Evolutionary conservation across 371 early-diverging fungal species (phyloP).

Genomic region (Circinella minor): DNA sequence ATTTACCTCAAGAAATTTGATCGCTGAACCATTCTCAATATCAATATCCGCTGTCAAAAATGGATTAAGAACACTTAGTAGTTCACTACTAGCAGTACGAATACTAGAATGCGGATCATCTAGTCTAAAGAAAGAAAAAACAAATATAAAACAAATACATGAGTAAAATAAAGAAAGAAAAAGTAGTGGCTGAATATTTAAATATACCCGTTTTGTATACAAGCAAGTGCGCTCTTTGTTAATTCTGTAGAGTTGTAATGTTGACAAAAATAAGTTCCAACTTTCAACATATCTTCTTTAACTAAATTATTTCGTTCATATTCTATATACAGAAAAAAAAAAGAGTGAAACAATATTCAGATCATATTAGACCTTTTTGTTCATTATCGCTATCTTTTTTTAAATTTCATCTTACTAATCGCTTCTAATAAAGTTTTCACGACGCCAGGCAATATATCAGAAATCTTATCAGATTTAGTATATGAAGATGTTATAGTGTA

Average conservation of each 20-base stretch:
- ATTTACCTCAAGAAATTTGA: conserved; percentile 25
- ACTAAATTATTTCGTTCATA: conserved; percentile 30
- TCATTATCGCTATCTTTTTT: too few species aligned
- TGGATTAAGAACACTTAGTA: conserved; percentile 30
- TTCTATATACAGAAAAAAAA: conserved; percentile 19
- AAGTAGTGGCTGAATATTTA: too few species aligned
- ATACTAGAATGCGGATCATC: conserved; percentile 24
- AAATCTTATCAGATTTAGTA: neutral
- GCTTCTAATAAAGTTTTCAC: conserved; percentile 12
- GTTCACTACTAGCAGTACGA: conserved; percentile 27
- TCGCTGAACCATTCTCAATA: conserved; percentile 11
- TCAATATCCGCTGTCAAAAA: conserved; percentile 30
- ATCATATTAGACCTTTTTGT: too few species aligned
- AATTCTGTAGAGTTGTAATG: conserved; percentile 31
- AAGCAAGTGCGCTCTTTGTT: conserved; percentile 21
- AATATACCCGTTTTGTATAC: conserved; percentile 30
- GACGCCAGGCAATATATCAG: neutral
- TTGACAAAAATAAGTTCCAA: conserved; percentile 29
- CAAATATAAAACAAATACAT: neutral
- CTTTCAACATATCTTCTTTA: conserved; percentile 23
- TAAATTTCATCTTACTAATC: conserved; percentile 15
- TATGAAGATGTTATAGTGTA: neutral
- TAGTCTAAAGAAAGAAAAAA: conserved; percentile 25
- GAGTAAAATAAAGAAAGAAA: too few species aligned
- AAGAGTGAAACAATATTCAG: neutral